A percentile compares a stretch with the other conserved stretches of the same genome.
phyloP scores from a whole-genome alignment of 2,329 filamentous ascomycete species.

The Diplodia mutila region DNA sequence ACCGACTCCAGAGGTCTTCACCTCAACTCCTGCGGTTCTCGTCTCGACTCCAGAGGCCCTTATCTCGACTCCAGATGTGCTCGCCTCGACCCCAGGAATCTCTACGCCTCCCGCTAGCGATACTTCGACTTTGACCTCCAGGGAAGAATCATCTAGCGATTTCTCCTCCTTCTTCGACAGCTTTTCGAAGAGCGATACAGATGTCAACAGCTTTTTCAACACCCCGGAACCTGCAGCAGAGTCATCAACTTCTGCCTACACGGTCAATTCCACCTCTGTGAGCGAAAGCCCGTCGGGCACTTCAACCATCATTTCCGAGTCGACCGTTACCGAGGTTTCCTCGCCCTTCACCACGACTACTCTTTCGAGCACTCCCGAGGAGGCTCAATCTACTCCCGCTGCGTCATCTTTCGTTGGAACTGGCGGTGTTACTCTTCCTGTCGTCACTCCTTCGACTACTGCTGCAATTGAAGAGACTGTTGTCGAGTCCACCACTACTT shows the following conservation, averaged over 20 bases:
- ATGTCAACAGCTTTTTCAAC: slow-evolving; percentile 27
- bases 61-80: neutral
- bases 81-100: slow-evolving; percentile 1
- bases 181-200: slow-evolving; percentile 30
- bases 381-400: neutral
- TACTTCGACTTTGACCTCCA: slow-evolving; percentile 21
- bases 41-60: slow-evolving; percentile 15
- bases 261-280: neutral
- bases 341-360: slow-evolving; percentile 8
- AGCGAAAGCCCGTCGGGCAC: slow-evolving; percentile 17
- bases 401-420: slow-evolving; percentile 20
- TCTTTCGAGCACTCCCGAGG: slow-evolving; percentile 11
- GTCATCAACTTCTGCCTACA: slow-evolving; percentile 23
- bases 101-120: slow-evolving; percentile 17
- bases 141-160: slow-evolving; percentile 28
- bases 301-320: slow-evolving; percentile 30
- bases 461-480: neutral
- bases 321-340: slow-evolving; percentile 31
- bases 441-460: slow-evolving; percentile 18
- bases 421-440: slow-evolving; percentile 3
- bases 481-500: neutral
- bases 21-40: slow-evolving; percentile 8
- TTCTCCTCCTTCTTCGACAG: slow-evolving; percentile 36
- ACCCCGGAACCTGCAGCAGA: neutral
- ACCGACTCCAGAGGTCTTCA: slow-evolving; percentile 13